A percentile compares a stretch with the other conserved stretches of the same genome.
phyloP scores from a whole-genome alignment of 805 yeast species.

The Starmerella potacharoeniae region DNA sequence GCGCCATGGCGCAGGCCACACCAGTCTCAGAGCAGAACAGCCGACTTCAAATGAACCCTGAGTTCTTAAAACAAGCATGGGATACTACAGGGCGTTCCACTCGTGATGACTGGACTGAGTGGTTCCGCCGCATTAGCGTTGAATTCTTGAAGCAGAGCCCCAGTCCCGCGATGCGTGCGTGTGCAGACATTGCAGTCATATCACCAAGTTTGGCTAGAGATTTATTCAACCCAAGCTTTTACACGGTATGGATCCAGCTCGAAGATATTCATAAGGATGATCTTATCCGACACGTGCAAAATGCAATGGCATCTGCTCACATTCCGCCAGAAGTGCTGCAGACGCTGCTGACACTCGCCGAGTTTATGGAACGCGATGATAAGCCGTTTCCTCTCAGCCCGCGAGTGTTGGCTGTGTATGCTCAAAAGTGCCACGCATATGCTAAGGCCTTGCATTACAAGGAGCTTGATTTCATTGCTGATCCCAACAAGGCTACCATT shows the following conservation, averaged over 20 bases:
- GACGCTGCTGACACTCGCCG: slow-evolving; percentile 77
- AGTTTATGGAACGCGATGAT: slow-evolving; percentile 95
- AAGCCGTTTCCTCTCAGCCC: slow-evolving; percentile 85
- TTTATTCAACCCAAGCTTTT: slow-evolving; percentile 85
- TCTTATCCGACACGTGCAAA: slow-evolving; percentile 69
- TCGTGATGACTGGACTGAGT: slow-evolving; percentile 94
- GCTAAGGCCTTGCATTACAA: slow-evolving; percentile 95
- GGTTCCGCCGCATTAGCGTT: slow-evolving; percentile 80
- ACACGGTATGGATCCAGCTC: slow-evolving; percentile 89
- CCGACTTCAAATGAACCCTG: slow-evolving; percentile 61
- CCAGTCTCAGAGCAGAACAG: slow-evolving; percentile 54
- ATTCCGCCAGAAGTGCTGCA: slow-evolving; percentile 95
- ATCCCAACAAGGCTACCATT: slow-evolving; percentile 81
- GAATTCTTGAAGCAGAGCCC: slow-evolving; percentile 87
- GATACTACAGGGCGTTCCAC: slow-evolving; percentile 81
- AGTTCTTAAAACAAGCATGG: slow-evolving; percentile 70
- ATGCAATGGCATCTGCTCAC: slow-evolving; percentile 79
- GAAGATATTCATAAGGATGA: slow-evolving; percentile 85
- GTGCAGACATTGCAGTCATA: slow-evolving; percentile 77
- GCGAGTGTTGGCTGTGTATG: slow-evolving; percentile 82
- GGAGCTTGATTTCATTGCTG: slow-evolving; percentile 87
- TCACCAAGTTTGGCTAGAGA: slow-evolving; percentile 77
- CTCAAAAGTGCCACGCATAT: slow-evolving; percentile 91
- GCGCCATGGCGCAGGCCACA: slow-evolving; percentile 27
- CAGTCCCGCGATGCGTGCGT: slow-evolving; percentile 85